Conservation (phyloP, 148 eudicot species). For the Persicaria tinctoria region DNA sequence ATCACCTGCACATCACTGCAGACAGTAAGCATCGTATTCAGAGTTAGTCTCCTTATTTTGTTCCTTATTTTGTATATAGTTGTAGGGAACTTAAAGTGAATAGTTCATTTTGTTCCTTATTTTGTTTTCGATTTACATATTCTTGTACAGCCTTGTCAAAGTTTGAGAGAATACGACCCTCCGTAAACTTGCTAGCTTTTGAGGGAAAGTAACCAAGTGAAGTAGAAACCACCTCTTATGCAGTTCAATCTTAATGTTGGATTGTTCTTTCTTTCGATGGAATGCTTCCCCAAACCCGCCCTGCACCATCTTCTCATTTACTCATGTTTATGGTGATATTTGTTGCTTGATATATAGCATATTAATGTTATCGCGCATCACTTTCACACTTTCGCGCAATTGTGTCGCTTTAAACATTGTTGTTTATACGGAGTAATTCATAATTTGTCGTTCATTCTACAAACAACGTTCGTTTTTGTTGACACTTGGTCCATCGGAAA, state of each 20-base stretch:
- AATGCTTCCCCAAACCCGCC: conserved; percentile 18
- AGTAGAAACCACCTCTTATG: conserved; percentile 11
- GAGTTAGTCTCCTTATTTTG: neutral
- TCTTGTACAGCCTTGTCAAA: neutral
- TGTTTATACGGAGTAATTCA: too few relatives aligned
- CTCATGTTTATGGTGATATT: too few relatives aligned
- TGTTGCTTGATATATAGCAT: too few relatives aligned
- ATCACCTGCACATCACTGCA: conserved; percentile 1
- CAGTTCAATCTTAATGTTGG: conserved; percentile 23
- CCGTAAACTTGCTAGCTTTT: conserved; percentile 16
- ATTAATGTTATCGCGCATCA: too few relatives aligned
- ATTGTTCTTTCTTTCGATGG: conserved; percentile 33
- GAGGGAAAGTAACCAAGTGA: neutral
- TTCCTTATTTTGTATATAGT: neutral
- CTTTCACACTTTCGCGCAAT: too few relatives aligned
- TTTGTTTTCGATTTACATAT: neutral
- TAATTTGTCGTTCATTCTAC: too few relatives aligned
- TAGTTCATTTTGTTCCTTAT: neutral
- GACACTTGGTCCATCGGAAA: too few relatives aligned
- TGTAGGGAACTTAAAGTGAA: neutral
- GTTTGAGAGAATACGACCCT: neutral
- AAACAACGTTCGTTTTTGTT: too few relatives aligned
- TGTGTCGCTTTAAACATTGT: too few relatives aligned
- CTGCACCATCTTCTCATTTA: too few relatives aligned
- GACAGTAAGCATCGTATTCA: neutral